phyloP scores from a whole-genome alignment of 2,329 filamentous ascomycete species.

The Thelonectria discophora region DNA sequence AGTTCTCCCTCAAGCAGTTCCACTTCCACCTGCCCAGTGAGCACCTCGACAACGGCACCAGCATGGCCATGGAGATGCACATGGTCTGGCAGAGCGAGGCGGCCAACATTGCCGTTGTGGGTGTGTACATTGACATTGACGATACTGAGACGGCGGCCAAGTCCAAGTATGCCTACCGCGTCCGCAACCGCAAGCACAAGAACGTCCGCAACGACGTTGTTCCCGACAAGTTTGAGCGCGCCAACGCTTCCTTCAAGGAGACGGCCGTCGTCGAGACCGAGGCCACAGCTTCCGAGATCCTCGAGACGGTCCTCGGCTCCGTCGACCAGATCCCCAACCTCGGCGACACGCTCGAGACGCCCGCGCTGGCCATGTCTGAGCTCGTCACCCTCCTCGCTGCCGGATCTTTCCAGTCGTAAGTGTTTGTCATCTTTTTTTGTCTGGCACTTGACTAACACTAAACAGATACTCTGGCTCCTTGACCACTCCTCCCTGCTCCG shows the following conservation, averaged over 20 bases:
- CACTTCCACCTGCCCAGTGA: slow-evolving; percentile 70
- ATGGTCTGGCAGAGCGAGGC: slow-evolving; percentile 40
- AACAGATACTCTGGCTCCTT: slow-evolving; percentile 63
- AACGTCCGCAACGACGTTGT: neutral
- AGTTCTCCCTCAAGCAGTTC: slow-evolving; percentile 61
- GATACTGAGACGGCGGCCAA: slow-evolving; percentile 20
- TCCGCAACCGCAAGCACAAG: neutral
- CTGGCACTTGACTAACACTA: slow-evolving; percentile 28
- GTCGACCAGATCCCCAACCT: slow-evolving; percentile 50
- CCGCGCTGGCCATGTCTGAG: slow-evolving; percentile 53
- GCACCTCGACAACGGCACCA: slow-evolving; percentile 58
- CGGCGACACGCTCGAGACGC: slow-evolving; percentile 50
- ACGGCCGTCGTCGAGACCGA: slow-evolving; percentile 12
- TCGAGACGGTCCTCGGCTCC: slow-evolving; percentile 50
- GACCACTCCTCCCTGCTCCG: slow-evolving; percentile 69
- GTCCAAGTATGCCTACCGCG: neutral
- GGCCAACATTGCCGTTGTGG: slow-evolving; percentile 42
- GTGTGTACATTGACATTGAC: slow-evolving; percentile 38
- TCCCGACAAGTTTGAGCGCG: neutral
- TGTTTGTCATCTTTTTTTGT: no score
- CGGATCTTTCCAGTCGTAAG: slow-evolving; percentile 44
- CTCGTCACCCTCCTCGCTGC: slow-evolving; percentile 44
- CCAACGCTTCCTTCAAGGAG: neutral
- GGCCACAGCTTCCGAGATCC: slow-evolving; percentile 35
- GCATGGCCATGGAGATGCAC: slow-evolving; percentile 44